Conservation (phyloP, 345 rosid species). For the Bruguiera gymnorhiza region DNA sequence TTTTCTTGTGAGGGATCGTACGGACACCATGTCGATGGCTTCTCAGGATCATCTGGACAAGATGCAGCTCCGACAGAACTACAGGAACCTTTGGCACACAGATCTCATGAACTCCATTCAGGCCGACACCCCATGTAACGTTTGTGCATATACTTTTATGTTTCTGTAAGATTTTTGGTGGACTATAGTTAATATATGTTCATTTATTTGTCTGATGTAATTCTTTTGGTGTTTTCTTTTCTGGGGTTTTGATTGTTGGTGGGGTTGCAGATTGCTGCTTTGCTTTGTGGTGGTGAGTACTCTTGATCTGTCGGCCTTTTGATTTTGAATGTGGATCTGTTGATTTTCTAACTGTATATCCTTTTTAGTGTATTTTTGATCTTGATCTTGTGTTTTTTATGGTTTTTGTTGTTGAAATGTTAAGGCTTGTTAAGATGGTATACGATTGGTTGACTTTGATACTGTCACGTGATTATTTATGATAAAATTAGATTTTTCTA, state of each 20-base stretch:
- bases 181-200: not conserved
- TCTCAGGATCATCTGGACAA: constrained; percentile 65
- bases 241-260: constrained; percentile 4
- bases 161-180: not conserved
- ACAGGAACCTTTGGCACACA: constrained; percentile 92
- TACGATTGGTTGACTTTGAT: constrained; percentile 9
- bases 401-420: not conserved
- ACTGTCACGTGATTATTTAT: not conserved
- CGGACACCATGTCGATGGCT: constrained; percentile 41
- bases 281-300: constrained; percentile 71
- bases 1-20: constrained; percentile 1
- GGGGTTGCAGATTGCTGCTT: constrained; percentile 76
- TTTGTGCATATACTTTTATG: not conserved
- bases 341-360: not conserved
- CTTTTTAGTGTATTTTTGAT: constrained; percentile 1
- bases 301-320: constrained; percentile 14
- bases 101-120: constrained; percentile 63
- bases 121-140: constrained; percentile 64
- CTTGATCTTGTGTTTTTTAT: not conserved
- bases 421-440: constrained; percentile 3
- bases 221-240: not conserved
- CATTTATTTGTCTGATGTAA: not conserved
- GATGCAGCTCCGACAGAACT: constrained; percentile 81
- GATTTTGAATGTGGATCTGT: constrained; percentile 17
- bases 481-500: not conserved